Conservation (phyloP, 1,139 yeast species). For the Pneumocystis sp. region DNA sequence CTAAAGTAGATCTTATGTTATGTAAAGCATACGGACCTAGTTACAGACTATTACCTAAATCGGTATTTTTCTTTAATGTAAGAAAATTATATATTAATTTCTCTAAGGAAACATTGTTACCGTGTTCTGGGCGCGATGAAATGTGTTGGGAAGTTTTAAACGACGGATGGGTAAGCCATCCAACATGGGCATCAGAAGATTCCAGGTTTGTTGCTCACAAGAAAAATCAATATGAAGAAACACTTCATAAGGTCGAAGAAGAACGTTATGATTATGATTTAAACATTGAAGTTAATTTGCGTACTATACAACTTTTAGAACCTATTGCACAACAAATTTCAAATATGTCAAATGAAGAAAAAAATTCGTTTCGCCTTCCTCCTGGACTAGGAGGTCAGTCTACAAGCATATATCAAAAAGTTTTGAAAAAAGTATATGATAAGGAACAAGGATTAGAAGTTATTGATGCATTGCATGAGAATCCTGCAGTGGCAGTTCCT, state of each 20-base stretch:
- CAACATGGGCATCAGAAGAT: slow-evolving; percentile 99
- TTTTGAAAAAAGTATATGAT: slow-evolving; percentile 80
- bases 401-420: slow-evolving; percentile 79
- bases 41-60: slow-evolving; percentile 80
- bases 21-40: slow-evolving; percentile 80
- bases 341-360: slow-evolving; percentile 83
- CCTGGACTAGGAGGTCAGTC: slow-evolving; percentile 90
- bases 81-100: neutral
- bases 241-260: slow-evolving; percentile 85
- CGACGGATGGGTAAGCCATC: slow-evolving; percentile 99
- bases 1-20: slow-evolving; percentile 69
- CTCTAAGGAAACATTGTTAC: slow-evolving; percentile 67
- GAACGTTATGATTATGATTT: slow-evolving; percentile 95
- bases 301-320: slow-evolving; percentile 90
- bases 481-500: slow-evolving; percentile 91
- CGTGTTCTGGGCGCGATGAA: slow-evolving; percentile 95
- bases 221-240: slow-evolving; percentile 93
- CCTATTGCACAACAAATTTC: slow-evolving; percentile 90
- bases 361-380: slow-evolving; percentile 70
- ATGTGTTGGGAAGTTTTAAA: slow-evolving; percentile 98
- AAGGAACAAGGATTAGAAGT: slow-evolving; percentile 92
- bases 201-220: slow-evolving; percentile 96
- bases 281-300: slow-evolving; percentile 83
- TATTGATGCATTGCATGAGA: slow-evolving; percentile 85
- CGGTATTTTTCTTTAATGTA: slow-evolving; percentile 20